A percentile compares a stretch with the other conserved stretches of the same genome.
phyloP scores from a whole-genome alignment of 176 grass and related monocot species.

The Rhynchospora tenuis region DNA sequence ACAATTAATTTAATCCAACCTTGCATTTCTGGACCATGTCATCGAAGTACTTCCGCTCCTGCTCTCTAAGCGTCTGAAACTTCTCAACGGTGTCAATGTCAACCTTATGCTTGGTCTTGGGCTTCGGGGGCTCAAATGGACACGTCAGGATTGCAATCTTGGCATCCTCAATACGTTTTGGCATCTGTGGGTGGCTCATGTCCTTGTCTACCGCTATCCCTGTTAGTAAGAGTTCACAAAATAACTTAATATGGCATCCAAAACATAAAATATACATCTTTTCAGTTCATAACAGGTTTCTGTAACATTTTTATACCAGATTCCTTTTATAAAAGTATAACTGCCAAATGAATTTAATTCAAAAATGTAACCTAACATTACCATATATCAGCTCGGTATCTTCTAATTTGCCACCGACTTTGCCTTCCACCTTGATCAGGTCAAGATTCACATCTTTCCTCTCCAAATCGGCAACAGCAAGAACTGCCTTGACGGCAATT shows the following conservation, averaged over 20 bases:
- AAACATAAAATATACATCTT: neutral
- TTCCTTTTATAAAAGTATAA: neutral
- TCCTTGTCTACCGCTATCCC: conserved; percentile 89
- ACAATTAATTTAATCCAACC: conserved; percentile 32
- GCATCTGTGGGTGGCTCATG: conserved; percentile 99
- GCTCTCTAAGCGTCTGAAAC: conserved; percentile 64
- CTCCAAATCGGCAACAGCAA: conserved; percentile 91
- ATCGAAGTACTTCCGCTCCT: conserved; percentile 92
- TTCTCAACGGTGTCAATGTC: conserved; percentile 98
- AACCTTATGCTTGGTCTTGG: conserved; percentile 99
- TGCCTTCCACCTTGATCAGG: conserved; percentile 96
- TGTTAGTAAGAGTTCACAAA: neutral
- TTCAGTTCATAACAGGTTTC: neutral
- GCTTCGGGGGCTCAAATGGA: conserved; percentile 97
- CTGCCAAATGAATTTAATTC: neutral
- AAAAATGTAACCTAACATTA: neutral
- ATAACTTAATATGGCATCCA: neutral
- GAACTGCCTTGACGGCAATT: conserved; percentile 91
- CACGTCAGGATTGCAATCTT: conserved; percentile 94
- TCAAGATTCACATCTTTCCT: conserved; percentile 98
- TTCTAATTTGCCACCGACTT: conserved; percentile 92
- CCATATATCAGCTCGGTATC: conserved; percentile 88
- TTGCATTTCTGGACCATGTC: conserved; percentile 99
- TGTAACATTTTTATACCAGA: neutral
- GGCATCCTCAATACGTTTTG: conserved; percentile 89